Base-by-base conservation (phyloP, 495 filamentous ascomycete species). In the Halenospora varia region DNA sequence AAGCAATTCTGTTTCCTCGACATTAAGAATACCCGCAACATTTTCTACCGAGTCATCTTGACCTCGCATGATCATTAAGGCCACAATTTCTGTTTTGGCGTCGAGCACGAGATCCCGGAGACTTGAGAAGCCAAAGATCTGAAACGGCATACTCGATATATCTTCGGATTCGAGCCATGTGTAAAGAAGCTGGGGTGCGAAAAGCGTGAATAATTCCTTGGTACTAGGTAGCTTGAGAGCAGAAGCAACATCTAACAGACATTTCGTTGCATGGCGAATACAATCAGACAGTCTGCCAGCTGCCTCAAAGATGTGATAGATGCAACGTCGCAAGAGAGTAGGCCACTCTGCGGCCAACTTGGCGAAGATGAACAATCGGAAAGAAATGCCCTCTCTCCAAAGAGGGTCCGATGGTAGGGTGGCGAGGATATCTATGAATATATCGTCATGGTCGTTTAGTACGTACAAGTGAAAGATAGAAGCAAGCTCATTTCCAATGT, bases 251-350 rank as follows among this genome's bases (percentile, higher is more conserved):
- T 78, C 73, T n/a, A 58, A 60, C 45, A 96, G 70, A 64, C 89
- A 92, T 49, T 77, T 80, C 48, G 78, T 78, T 1, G 93, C 91
- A 72, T 97, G 87, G 35, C 71, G 72, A 44, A 79, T 70, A 19
- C 87, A 86, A 10, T 71, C 66, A 15, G 80, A 73, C 1, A 93
- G 78, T 41, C 80, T 80, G 4, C 85, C 90, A 1, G 94, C 85
- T 0, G 84, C 90, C 69, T 97, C 94, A 62, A 96, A 94, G 20
- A 96, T 90, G 69, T 92, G 86, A 68, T 96, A 97, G 18, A 96
- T 87, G 59, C 88, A 87, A 58, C 86, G 86, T 50, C 89, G 88
- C 47, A 92, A 75, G 53, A 93, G 77, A 4, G 88, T 95, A 55
- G 85, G 83, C 92, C 88, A 96, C 59, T 70, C 68, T 24, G 89